phyloP scores from a whole-genome alignment of 768 basidiomycete genomes.

The Fomitopsis serialis region DNA sequence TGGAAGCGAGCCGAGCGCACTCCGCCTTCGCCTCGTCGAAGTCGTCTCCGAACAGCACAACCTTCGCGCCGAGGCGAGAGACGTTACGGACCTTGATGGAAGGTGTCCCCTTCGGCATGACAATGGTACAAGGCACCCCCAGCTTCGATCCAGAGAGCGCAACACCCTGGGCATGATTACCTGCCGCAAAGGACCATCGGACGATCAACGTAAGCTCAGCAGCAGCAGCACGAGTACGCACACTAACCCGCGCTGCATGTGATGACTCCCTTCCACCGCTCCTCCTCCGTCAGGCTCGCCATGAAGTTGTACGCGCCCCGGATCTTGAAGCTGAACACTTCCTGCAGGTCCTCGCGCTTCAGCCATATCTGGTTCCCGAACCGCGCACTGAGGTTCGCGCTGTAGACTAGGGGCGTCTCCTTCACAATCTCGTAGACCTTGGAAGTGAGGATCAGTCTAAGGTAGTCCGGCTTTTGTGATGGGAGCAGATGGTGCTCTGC shows the following conservation, averaged over 20 bases:
- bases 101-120: slow-evolving; percentile 95
- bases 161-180: slow-evolving; percentile 98
- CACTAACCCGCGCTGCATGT: slow-evolving; percentile 97
- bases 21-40: slow-evolving; percentile 97
- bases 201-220: slow-evolving; percentile 7
- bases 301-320: slow-evolving; percentile 99
- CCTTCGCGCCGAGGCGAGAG: slow-evolving; percentile 90
- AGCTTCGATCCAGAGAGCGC: slow-evolving; percentile 89
- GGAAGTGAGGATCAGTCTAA: slow-evolving; percentile 80
- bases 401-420: slow-evolving; percentile 86
- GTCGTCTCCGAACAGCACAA: slow-evolving; percentile 85
- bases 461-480: slow-evolving; percentile 76
- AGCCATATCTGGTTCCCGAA: slow-evolving; percentile 94
- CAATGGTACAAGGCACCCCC: slow-evolving; percentile 93
- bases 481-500: slow-evolving; percentile 59
- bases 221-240: slow-evolving; percentile 31
- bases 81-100: slow-evolving; percentile 96
- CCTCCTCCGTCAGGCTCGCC: slow-evolving; percentile 81
- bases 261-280: slow-evolving; percentile 95
- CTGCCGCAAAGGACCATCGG: slow-evolving; percentile 35
- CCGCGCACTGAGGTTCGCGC: slow-evolving; percentile 79
- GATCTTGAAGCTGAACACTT: slow-evolving; percentile 99
- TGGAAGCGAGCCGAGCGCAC: slow-evolving; percentile 76
- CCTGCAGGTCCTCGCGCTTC: slow-evolving; percentile 95
- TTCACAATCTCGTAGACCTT: slow-evolving; percentile 88